Evolutionary conservation across 2,329 filamentous ascomycete genomes (phyloP).

Genomic region (Sclerotinia trifoliorum): DNA sequence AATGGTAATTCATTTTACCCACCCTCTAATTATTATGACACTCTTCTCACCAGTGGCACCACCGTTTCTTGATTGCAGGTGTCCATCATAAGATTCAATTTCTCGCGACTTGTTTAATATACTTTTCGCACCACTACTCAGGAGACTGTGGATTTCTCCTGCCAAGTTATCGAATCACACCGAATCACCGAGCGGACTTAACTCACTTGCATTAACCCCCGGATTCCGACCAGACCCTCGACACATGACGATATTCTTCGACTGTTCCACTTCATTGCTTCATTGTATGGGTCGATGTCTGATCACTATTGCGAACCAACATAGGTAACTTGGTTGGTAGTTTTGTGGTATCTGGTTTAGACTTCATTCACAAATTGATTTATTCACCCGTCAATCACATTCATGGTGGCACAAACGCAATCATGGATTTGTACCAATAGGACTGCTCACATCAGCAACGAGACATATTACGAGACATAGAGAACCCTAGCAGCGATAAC

Average conservation of each 20-base stretch:
- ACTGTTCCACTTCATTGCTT: constrained; percentile 12
- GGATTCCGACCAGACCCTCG: background rate
- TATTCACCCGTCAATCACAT: constrained; percentile 11
- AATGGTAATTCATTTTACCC: no score
- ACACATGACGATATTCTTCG: constrained; percentile 16
- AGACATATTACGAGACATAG: constrained; percentile 10
- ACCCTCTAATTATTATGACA: background rate
- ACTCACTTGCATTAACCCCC: background rate
- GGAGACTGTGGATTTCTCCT: constrained; percentile 8
- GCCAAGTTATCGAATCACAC: background rate
- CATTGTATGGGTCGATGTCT: background rate
- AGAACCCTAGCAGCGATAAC: background rate
- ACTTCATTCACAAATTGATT: background rate
- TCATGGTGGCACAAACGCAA: constrained; percentile 20
- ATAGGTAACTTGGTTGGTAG: background rate
- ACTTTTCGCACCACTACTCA: constrained; percentile 8
- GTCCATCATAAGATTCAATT: background rate
- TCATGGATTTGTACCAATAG: constrained; percentile 20
- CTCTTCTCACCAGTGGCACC: no score
- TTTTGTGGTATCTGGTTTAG: constrained; percentile 2
- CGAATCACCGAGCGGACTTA: constrained; percentile 12
- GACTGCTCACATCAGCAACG: constrained; percentile 23
- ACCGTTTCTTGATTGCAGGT: background rate
- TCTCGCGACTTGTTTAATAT: background rate
- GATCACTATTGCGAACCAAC: constrained; percentile 14